Conservation (phyloP, 495 filamentous ascomycete genomes). For the Neurospora discreta region DNA sequence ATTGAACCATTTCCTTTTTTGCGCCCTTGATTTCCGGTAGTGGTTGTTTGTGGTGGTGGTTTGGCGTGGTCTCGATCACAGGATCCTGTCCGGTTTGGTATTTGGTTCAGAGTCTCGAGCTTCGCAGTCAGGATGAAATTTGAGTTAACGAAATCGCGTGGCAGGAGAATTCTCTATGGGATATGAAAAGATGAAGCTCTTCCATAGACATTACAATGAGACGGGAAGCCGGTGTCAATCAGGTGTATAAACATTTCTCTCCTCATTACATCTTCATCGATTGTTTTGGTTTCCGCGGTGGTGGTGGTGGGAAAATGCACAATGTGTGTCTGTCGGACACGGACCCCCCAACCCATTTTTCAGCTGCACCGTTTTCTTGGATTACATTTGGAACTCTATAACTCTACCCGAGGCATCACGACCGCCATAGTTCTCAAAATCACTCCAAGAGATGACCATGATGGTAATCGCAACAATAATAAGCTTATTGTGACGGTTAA, state of each 20-base stretch:
- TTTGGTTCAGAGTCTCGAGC: neutral
- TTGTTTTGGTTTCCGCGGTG: neutral
- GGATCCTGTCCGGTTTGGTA: neutral
- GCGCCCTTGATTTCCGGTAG: neutral
- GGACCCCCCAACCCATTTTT: neutral
- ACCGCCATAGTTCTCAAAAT: neutral
- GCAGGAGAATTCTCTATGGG: neutral
- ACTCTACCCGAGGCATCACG: neutral
- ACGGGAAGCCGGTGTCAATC: neutral
- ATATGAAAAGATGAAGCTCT: neutral
- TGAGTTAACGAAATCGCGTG: neutral
- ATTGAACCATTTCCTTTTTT: conserved; percentile 49
- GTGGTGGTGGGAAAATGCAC: neutral
- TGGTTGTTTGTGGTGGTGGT: neutral
- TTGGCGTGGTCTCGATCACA: neutral
- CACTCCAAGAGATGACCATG: neutral
- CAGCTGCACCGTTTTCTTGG: neutral
- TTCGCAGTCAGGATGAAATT: neutral
- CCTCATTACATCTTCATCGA: neutral
- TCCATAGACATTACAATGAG: neutral
- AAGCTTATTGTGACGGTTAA: neutral
- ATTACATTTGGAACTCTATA: neutral
- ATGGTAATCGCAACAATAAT: neutral
- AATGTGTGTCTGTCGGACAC: neutral
- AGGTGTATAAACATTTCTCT: neutral